Base-by-base conservation (phyloP, 768 basidiomycete species). In the Inosperma sp. region DNA sequence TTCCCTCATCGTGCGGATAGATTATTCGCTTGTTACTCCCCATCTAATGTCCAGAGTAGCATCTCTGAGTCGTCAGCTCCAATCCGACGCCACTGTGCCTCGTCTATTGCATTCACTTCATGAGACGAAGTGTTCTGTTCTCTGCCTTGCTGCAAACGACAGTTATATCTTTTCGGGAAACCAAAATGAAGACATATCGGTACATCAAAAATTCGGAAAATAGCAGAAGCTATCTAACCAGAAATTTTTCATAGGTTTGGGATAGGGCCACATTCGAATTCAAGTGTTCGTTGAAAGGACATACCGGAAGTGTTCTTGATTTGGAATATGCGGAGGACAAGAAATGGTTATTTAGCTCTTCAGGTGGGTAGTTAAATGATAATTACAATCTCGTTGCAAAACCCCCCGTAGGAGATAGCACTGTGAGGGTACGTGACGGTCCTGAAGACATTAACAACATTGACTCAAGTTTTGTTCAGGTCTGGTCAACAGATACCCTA, bases 261-360 rank as follows among this genome's bases (percentile, higher is more conserved):
- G 82, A 89, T 62, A 84, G 86, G 60, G 68, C 70, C 30, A 78
- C 84, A 0, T 85, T 88, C 53, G 78, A 79, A 3, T 72, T 89
- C 25, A 81, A 82, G 61, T 75, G 78, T 25, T 82, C 80, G 12
- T 75, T 95, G 9, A 71, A 77, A 14, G 93, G 93, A 3, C 93
- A 95, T 63, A 84, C 84, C 0, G 90, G 87, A 6, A 89, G 88
- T 55, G 83, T 96, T 2, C 74, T 96, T 17, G 84, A 84, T 7
- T 71, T 96, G 40, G 84, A 87, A 58, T 79, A 87, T 54, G 86
- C 84, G 6, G 68, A 78, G 48, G 84, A 88, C 48, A 84, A 82
- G 60, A 72, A 78, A 39, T 95, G 93, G 93, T 63, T 96, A 22
- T 88, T 96, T 61, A 95, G 93, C 56, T 85, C 91, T 4, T 93